Percentiles rank a stretch among this genome's conserved stretches.
These are phyloP conservation scores for Pythium rhizo-oryzae DNA, from an alignment of 352 stramenopile species.

Conservation along the genomic window DNA sequence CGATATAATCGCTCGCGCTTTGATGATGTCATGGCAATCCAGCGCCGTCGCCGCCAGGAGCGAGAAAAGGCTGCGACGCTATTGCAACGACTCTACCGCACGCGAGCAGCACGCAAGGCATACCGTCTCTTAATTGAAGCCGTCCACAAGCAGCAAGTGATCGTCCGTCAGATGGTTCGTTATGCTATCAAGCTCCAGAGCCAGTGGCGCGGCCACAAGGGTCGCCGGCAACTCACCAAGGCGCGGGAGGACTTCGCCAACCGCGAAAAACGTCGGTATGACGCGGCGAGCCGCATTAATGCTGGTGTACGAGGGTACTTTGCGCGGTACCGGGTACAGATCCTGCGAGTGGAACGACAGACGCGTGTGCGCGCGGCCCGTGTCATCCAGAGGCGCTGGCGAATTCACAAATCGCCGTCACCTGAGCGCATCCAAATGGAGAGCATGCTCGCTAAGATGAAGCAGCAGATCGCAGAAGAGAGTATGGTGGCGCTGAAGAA, in stretches of 20 bases:
- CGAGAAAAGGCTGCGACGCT: conserved; percentile 48
- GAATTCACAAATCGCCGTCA: conserved; percentile 45
- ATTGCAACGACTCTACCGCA: conserved; percentile 67
- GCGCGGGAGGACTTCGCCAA: conserved; percentile 36
- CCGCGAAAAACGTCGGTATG: conserved; percentile 35
- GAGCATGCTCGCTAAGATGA: conserved; percentile 52
- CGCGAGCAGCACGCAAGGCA: conserved; percentile 48
- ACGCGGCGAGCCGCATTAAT: conserved; percentile 68
- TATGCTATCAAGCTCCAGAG: conserved; percentile 66
- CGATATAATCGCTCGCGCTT: conserved; percentile 72
- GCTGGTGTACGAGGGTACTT: conserved; percentile 68
- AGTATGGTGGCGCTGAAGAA: conserved; percentile 41
- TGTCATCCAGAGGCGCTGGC: conserved; percentile 60
- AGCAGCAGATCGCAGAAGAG: conserved; percentile 52
- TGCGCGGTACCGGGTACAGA: conserved; percentile 43
- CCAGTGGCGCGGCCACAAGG: conserved; percentile 59
- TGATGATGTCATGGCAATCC: conserved; percentile 72
- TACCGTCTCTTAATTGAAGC: conserved; percentile 55
- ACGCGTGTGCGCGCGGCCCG: conserved; percentile 42
- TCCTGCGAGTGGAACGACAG: conserved; percentile 38
- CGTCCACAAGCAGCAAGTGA: conserved; percentile 45
- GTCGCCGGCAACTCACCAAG: conserved; percentile 39
- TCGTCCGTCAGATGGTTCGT: conserved; percentile 34
- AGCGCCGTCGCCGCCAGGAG: conserved; percentile 57
- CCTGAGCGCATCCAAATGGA: conserved; percentile 48